Evolutionary conservation across 345 rosid genomes (phyloP).

Genomic region (Linum lewisii): DNA sequence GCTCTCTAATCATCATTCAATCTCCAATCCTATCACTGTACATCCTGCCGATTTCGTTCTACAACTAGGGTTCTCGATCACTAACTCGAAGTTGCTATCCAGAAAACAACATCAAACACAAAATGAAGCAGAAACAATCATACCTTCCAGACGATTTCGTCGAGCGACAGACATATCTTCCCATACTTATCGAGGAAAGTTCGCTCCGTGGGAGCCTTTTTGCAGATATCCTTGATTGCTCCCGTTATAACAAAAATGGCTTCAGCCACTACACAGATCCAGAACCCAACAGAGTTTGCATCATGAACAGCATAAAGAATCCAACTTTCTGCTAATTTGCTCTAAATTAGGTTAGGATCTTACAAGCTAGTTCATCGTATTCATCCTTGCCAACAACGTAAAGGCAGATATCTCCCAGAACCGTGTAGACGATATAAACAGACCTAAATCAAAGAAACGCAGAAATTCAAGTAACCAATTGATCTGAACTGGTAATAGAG

Average conservation of each 20-base stretch:
- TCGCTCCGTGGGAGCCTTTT: conserved; percentile 91
- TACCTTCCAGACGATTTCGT: conserved; percentile 93
- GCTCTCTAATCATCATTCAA: too few relatives aligned
- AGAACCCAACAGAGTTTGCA: background rate
- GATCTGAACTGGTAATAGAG: background rate
- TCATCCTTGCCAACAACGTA: conserved; percentile 90
- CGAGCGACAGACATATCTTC: conserved; percentile 82
- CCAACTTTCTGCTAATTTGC: background rate
- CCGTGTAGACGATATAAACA: conserved; percentile 80
- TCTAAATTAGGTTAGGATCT: conserved; percentile 18
- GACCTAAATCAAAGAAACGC: conserved; percentile 35
- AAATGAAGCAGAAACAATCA: conserved; percentile 4
- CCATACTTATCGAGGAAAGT: conserved; percentile 93
- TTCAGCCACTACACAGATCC: conserved; percentile 60
- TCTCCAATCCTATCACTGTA: too few relatives aligned
- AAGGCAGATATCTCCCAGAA: conserved; percentile 91
- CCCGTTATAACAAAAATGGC: conserved; percentile 77
- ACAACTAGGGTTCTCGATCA: too few relatives aligned
- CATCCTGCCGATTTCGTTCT: too few relatives aligned
- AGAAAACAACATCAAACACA: background rate
- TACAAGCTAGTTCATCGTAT: conserved; percentile 97
- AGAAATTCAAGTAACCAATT: background rate
- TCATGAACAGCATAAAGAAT: background rate
- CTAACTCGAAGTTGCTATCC: too few relatives aligned
- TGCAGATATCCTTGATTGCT: conserved; percentile 82